These are phyloP conservation scores for Plantago coronopus DNA, from an alignment of 305 asterid species.

Conservation along the genomic window DNA sequence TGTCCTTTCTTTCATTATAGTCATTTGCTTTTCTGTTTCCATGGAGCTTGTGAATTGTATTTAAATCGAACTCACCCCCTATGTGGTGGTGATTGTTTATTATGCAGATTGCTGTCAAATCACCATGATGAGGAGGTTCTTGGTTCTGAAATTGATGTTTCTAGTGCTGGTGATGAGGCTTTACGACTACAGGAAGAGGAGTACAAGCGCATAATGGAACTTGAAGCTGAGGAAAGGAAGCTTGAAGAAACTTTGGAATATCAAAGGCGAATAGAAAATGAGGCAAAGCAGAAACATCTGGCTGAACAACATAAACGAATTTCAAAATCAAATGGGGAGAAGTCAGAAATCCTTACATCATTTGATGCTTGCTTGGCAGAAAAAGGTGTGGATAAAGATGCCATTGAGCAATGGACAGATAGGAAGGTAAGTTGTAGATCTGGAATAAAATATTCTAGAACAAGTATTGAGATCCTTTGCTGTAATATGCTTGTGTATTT, in stretches of 20 bases:
- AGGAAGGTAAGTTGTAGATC: conserved; percentile 34
- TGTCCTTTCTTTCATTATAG: conserved; percentile 19
- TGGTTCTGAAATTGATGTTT: conserved; percentile 22
- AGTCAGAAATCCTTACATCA: conserved; percentile 29
- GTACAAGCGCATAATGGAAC: conserved; percentile 62
- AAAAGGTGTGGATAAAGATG: conserved; percentile 37
- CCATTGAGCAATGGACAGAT: conserved; percentile 30
- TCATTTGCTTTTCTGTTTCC: background rate
- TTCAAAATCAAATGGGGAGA: conserved; percentile 30
- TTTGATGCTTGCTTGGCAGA: conserved; percentile 29
- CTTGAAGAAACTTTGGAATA: conserved; percentile 95
- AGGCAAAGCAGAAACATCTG: conserved; percentile 84
- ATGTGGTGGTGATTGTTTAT: background rate
- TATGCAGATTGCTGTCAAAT: conserved; percentile 55
- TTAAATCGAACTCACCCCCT: background rate
- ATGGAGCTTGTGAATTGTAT: background rate
- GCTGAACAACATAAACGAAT: conserved; percentile 62
- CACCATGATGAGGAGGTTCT: conserved; percentile 41
- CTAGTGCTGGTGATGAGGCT: conserved; percentile 38
- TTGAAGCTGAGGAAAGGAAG: conserved; percentile 96
- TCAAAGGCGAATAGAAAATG: conserved; percentile 91
- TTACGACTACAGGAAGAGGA: conserved; percentile 60
- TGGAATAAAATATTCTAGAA: background rate
- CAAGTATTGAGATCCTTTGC: too few relatives aligned
- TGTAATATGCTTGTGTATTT: too few relatives aligned